Base-by-base conservation (phyloP, 129 eudicot species). In the Ambrosia artemisiifolia region DNA sequence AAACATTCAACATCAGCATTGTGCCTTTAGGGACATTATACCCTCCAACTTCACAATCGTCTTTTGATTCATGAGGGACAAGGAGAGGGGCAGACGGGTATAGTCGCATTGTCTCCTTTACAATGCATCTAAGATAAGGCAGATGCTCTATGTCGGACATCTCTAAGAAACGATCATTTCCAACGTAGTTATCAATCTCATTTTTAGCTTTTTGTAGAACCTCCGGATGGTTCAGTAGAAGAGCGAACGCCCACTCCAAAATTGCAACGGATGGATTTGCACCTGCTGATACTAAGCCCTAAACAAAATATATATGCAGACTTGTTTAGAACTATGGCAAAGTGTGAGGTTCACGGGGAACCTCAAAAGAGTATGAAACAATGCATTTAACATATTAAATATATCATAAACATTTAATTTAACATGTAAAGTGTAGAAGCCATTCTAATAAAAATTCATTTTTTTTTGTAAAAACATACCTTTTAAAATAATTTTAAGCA, bases 101-200 rank as follows among this genome's bases (percentile, higher is more conserved):
- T 65, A 73, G 48, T 46, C 83, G 60, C 63, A 73, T 24, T 8
- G 79, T 67, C 79, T 79, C 83, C 14, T 79, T 79, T 1, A 79
- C 75, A 33, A 79, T 79, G 79, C 83, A 79, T 11, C 32, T 51
- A 6, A 79, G 75, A 62, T 79, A 79, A 24, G 79, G 83, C 5
- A 79, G 48, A 40, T 79, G 30, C 0, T 68, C 71, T 6, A 79
- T 34, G 69, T 79, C 83, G 3, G 79, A 49, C 3, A 48, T 65
- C 16, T 79, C 50, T 24, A 79, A 11, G 65, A 79, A 51, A n/a
- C 66, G 79, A 17, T 73, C 51, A 5, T 16, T 32, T 36, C 71
- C 79, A 12, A 79, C 51, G 7, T 54, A 12, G 3, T 46, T 59
- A 35, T 67, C 24, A 8, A 73, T 79, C 50, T 79, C 83, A 2